These are phyloP conservation scores for Parachaetomium inaequale DNA, from an alignment of 495 filamentous ascomycete species.

Conservation along the genomic window DNA sequence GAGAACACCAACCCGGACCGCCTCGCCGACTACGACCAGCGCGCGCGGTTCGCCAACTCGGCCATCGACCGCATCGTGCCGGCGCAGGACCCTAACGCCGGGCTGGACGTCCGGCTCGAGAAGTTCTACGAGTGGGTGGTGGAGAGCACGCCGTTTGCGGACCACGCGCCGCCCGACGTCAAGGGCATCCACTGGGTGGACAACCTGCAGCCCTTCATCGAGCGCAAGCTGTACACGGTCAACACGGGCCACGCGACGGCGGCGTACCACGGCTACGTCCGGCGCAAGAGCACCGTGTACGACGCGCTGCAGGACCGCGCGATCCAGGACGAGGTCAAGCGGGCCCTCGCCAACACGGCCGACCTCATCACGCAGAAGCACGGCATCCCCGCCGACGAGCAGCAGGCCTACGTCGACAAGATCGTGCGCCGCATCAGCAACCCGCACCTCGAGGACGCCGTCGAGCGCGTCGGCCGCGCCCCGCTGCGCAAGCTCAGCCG, in stretches of 20 bases:
- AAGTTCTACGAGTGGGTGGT: constrained; percentile 99
- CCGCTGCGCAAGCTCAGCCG: constrained; percentile 87
- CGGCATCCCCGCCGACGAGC: constrained; percentile 68
- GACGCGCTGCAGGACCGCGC: constrained; percentile 66
- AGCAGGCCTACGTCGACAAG: constrained; percentile 84
- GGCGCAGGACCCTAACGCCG: constrained; percentile 69
- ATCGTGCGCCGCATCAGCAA: constrained; percentile 92
- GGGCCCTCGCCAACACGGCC: constrained; percentile 75
- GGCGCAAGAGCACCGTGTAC: constrained; percentile 78
- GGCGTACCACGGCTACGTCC: constrained; percentile 87
- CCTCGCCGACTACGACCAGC: constrained; percentile 56
- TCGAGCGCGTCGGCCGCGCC: constrained; percentile 93
- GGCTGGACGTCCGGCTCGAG: constrained; percentile 90
- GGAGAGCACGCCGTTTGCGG: constrained; percentile 73
- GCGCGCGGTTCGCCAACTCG: constrained; percentile 87
- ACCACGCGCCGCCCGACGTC: constrained; percentile 56
- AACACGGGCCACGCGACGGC: constrained; percentile 98
- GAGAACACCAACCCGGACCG: constrained; percentile 59
- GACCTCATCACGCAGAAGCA: constrained; percentile 83
- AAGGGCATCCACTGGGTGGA: constrained; percentile 89
- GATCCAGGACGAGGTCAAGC: constrained; percentile 71
- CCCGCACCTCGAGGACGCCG: constrained; percentile 86
- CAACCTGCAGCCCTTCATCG: constrained; percentile 89
- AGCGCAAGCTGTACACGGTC: constrained; percentile 98
- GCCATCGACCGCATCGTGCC: constrained; percentile 98